Conservation (phyloP, 2,329 filamentous ascomycete genomes). For the Calonectria montana region DNA sequence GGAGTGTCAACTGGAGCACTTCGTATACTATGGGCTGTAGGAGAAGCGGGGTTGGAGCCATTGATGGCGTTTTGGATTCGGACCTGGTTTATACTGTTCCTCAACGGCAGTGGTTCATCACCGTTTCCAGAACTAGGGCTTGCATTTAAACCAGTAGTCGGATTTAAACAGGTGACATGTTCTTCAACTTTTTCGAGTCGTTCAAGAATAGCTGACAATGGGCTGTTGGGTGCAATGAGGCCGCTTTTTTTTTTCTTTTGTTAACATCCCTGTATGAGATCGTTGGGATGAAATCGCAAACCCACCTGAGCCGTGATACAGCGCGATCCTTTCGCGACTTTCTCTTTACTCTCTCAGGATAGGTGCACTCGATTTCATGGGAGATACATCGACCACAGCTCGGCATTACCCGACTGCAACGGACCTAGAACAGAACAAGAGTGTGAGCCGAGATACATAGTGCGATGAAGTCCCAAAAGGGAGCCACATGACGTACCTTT, state of each 20-base stretch:
- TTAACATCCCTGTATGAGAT: not conserved
- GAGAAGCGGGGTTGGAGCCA: conserved; percentile 30
- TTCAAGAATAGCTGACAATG: conserved; percentile 44
- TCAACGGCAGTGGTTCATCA: not conserved
- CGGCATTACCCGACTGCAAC: conserved; percentile 45
- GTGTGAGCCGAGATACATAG: not conserved
- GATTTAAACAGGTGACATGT: conserved; percentile 15
- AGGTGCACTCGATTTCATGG: conserved; percentile 42
- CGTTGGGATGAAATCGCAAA: not conserved
- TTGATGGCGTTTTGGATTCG: conserved; percentile 15
- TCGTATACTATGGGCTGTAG: conserved; percentile 14
- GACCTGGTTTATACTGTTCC: not conserved
- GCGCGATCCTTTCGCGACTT: conserved; percentile 25
- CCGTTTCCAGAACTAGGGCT: not conserved
- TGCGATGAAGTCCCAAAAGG: not conserved
- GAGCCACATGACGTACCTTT: not conserved
- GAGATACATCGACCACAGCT: conserved; percentile 41
- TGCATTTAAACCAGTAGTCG: not conserved
- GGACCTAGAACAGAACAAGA: conserved; percentile 27
- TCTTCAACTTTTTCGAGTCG: conserved; percentile 44
- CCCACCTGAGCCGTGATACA: conserved; percentile 21
- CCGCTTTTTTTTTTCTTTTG: not conserved
- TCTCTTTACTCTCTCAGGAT: conserved; percentile 42
- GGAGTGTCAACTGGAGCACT: conserved; percentile 16
- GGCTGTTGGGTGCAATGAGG: conserved; percentile 17